phyloP scores from a whole-genome alignment of 352 stramenopile genomes.

The Phytophthora pistaciae region DNA sequence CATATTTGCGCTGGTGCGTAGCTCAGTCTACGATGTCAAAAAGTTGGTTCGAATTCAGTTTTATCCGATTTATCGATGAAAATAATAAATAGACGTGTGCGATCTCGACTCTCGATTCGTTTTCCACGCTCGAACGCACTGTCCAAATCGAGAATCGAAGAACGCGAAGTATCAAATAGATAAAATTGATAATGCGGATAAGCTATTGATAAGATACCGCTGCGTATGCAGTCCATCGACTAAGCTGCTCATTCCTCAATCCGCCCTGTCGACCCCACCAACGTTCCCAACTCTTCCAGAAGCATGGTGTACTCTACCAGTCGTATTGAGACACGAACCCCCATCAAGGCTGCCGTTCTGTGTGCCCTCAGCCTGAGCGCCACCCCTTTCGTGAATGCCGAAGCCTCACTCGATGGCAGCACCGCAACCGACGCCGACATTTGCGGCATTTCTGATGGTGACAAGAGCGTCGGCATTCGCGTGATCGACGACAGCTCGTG shows the following conservation, averaged over 20 bases:
- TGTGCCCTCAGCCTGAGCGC: conserved; percentile 31
- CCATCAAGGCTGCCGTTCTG: conserved; percentile 35
- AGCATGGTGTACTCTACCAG: conserved; percentile 36
- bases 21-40: background rate
- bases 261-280: conserved; percentile 17
- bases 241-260: conserved; percentile 25
- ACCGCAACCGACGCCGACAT: conserved; percentile 5
- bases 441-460: background rate
- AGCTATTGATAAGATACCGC: background rate
- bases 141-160: background rate
- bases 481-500: background rate
- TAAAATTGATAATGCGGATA: background rate
- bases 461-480: background rate
- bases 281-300: conserved; percentile 1
- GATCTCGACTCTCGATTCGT: background rate
- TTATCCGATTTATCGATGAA: too few relatives aligned
- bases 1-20: too few relatives aligned
- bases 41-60: background rate
- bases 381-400: conserved; percentile 12
- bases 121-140: background rate
- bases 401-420: background rate
- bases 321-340: conserved; percentile 18
- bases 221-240: background rate
- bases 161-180: too few relatives aligned
- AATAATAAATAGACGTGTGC: too few relatives aligned